These are phyloP conservation scores for Pinus albicaulis DNA, from an alignment of 75 land plant genomes.

Conservation along the genomic window DNA sequence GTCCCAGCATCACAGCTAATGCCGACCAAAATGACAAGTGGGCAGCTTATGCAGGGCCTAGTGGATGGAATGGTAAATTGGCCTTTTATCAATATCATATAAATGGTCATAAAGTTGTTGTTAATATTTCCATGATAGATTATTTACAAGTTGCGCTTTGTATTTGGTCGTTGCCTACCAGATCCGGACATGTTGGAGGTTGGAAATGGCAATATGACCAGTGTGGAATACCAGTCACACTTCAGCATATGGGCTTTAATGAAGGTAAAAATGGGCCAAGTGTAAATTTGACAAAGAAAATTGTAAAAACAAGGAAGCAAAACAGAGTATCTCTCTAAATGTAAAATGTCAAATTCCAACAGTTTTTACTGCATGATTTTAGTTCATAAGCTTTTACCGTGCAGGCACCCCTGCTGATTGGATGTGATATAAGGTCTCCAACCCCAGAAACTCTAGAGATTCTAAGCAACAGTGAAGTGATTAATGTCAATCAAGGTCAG, in stretches of 20 bases:
- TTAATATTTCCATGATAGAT: background rate
- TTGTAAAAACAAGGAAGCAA: too few species aligned
- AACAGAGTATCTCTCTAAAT: too few species aligned
- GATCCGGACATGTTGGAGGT: constrained; percentile 99
- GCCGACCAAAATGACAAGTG: constrained; percentile 68
- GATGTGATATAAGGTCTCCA: constrained; percentile 75
- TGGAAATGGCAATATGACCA: constrained; percentile 92
- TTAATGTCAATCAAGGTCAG: constrained; percentile 81
- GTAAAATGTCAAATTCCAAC: too few species aligned
- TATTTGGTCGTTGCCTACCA: constrained; percentile 15
- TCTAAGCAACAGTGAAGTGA: constrained; percentile 68
- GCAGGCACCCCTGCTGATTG: constrained; percentile 84
- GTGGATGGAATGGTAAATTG: constrained; percentile 80
- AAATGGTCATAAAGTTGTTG: too few species aligned
- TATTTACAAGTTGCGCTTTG: too few species aligned
- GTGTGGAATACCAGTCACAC: constrained; percentile 77
- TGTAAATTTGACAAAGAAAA: too few species aligned
- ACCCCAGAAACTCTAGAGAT: constrained; percentile 50
- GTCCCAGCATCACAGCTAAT: constrained; percentile 43
- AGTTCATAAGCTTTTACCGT: background rate
- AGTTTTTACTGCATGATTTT: too few species aligned
- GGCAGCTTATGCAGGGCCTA: constrained; percentile 76
- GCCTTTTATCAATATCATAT: background rate
- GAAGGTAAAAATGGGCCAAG: constrained; percentile 45
- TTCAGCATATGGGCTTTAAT: constrained; percentile 91